A percentile compares a stretch with the other conserved stretches of the same genome.
phyloP scores from a whole-genome alignment of 495 filamentous ascomycete species.

The Trichoderma gamsii region DNA sequence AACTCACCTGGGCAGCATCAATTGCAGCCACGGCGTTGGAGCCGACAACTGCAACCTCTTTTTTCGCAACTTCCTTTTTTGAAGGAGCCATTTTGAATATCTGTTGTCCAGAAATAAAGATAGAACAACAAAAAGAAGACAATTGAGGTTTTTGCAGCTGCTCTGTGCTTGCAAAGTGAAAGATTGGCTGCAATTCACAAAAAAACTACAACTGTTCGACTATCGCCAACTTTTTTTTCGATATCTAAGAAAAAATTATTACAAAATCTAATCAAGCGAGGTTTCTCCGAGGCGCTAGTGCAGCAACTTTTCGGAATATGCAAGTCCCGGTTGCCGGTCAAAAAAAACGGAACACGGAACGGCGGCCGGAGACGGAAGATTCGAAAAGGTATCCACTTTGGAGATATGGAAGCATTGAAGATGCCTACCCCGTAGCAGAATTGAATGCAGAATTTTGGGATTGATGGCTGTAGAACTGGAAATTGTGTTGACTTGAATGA shows the following conservation, averaged over 20 bases:
- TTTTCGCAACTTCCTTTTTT: neutral
- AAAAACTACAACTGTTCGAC: neutral
- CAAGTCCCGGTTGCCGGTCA: slow-evolving; percentile 12
- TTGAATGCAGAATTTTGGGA: too few species aligned
- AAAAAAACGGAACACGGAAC: slow-evolving; percentile 1
- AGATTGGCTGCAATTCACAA: neutral
- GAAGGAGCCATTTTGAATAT: slow-evolving; percentile 13
- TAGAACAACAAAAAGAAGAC: neutral
- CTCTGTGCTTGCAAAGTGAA: too few species aligned
- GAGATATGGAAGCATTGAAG: neutral
- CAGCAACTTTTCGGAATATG: slow-evolving; percentile 5
- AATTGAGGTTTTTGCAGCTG: neutral
- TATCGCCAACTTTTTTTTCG: neutral
- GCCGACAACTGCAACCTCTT: slow-evolving; percentile 1
- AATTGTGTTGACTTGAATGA: too few species aligned
- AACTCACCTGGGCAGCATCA: slow-evolving; percentile 11
- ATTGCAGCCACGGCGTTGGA: neutral
- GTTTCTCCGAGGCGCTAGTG: neutral
- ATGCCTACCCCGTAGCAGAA: too few species aligned
- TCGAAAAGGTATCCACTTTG: slow-evolving; percentile 1
- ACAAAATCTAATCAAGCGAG: neutral
- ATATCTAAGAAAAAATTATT: neutral
- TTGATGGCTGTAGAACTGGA: too few species aligned
- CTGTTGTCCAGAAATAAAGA: neutral
- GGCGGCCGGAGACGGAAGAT: slow-evolving; percentile 13